Conservation (phyloP, 805 yeast genomes). For the Candida nonsorbophila region DNA sequence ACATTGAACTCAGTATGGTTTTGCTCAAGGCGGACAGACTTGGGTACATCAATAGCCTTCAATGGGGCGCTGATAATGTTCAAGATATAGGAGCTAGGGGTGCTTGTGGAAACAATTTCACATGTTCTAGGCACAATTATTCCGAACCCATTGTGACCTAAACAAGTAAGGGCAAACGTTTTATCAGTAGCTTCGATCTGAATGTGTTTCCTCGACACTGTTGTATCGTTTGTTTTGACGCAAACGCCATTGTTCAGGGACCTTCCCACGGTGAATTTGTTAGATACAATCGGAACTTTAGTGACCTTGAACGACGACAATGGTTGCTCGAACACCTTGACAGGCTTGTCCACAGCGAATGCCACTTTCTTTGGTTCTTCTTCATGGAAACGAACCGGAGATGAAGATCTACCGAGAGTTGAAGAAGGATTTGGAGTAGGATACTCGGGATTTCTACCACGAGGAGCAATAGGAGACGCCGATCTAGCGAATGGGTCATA, state of each 20-base stretch:
- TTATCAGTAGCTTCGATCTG: conserved; percentile 30
- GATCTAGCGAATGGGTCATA: conserved; percentile 7
- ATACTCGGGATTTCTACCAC: conserved; percentile 17
- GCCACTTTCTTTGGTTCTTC: conserved; percentile 7
- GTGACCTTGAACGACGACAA: conserved; percentile 26
- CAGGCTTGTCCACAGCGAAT: conserved; percentile 9
- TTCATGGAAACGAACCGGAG: conserved; percentile 16
- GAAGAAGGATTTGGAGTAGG: conserved; percentile 75
- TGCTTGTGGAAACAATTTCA: conserved; percentile 19
- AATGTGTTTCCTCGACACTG: conserved; percentile 66
- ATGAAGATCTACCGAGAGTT: conserved; percentile 34
- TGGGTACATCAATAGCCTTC: conserved; percentile 13
- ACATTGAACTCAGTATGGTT: conserved; percentile 52
- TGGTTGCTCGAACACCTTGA: conserved; percentile 1
- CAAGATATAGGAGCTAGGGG: conserved; percentile 15
- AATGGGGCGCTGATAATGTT: conserved; percentile 4
- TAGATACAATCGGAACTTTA: conserved; percentile 33
- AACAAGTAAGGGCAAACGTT: conserved; percentile 55
- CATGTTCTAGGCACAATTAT: conserved; percentile 56
- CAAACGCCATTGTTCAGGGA: conserved; percentile 51
- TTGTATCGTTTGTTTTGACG: conserved; percentile 44
- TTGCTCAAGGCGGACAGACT: conserved; percentile 37
- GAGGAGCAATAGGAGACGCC: neutral
- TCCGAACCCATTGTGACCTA: conserved; percentile 78
- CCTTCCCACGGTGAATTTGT: conserved; percentile 53